Evolutionary conservation across 768 basidiomycete species (phyloP).

Genomic region (Leccinum rimulosum): DNA sequence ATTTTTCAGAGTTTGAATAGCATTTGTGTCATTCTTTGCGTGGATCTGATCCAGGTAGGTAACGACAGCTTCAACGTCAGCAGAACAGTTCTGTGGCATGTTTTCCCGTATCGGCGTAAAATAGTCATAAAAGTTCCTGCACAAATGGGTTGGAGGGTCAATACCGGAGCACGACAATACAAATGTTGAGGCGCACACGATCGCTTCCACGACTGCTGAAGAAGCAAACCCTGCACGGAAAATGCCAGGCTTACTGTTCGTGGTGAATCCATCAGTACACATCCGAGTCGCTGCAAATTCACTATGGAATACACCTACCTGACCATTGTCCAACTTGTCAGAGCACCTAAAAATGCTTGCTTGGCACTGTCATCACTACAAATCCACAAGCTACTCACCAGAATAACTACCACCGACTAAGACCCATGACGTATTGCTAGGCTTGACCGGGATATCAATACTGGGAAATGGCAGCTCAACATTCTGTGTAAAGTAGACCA

Average conservation of each 20-base stretch:
- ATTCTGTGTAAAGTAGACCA: conserved; percentile 67
- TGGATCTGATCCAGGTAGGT: conserved; percentile 60
- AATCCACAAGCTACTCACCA: conserved; percentile 13
- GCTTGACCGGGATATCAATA: conserved; percentile 53
- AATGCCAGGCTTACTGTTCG: conserved; percentile 36
- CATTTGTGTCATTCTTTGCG: conserved; percentile 38
- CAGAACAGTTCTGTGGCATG: conserved; percentile 73
- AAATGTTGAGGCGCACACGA: conserved; percentile 31
- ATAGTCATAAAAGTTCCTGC: conserved; percentile 41
- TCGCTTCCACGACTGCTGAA: conserved; percentile 46
- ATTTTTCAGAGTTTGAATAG: conserved; percentile 54
- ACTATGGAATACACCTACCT: conserved; percentile 41
- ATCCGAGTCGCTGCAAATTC: background rate
- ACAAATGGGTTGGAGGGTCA: background rate
- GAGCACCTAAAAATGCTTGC: conserved; percentile 27
- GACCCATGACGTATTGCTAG: conserved; percentile 46
- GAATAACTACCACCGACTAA: conserved; percentile 43
- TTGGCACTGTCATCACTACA: background rate
- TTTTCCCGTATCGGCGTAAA: conserved; percentile 67
- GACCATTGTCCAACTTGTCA: conserved; percentile 66
- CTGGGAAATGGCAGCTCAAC: conserved; percentile 66
- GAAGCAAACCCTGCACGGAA: conserved; percentile 45
- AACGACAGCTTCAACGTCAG: conserved; percentile 65
- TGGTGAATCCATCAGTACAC: background rate
- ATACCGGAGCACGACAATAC: background rate